Evolutionary conservation across 768 basidiomycete species (phyloP), one percentile per base, ranked within the genome.

Genomic region (Lactarius indigo): DNA sequence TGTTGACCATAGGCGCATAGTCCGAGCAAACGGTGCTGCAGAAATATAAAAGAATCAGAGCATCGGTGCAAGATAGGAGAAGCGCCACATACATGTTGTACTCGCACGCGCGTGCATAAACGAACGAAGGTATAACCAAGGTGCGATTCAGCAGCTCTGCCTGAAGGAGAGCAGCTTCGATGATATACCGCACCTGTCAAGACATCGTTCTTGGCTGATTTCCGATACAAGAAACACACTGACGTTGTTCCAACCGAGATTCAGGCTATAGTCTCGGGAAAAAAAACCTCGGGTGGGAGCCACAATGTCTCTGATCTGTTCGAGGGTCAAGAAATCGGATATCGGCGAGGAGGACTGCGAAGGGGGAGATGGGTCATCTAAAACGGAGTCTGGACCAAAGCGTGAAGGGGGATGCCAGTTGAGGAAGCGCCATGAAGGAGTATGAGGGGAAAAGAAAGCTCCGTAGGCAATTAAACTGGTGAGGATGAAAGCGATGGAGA

Each of bases 201-300:
- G 23, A 28, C 28, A 17, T 17, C 30, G 20, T 71, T 47, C 65
- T 69, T 41, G 42, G 57, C 17, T 30, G 33, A 1, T n/a, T n/a
- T n/a, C n/a, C n/a, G n/a, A n/a, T n/a, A n/a, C 18, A 9, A 35
- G 33, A 18, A 39, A n/a, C n/a, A 20, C 12, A 71, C 80, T 65
- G 35, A 82, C 80, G 54, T 83, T 83, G 69, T 83, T 83, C 80
- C 81, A 83, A n/a, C 82, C 82, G 6, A 83, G 71, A 3, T 39
- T 75, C 61, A 82, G 72, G 58, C 77, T 81, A 66, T 73, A 83
- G 59, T 83, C 82, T 41, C 82, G 76, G 23, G 76, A 17, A 39
- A 75, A 68, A 79, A 82, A 62, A 74, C 82, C 82, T 58, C 77
- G 73, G 1, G 81, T 80, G 17, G 73, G 67, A n/a, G 73, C 59